Evolutionary conservation across 1,284 basidiomycete species (phyloP), one percentile per base, ranked within the genome.

Genomic region (Rhodotorula glutinis): DNA sequence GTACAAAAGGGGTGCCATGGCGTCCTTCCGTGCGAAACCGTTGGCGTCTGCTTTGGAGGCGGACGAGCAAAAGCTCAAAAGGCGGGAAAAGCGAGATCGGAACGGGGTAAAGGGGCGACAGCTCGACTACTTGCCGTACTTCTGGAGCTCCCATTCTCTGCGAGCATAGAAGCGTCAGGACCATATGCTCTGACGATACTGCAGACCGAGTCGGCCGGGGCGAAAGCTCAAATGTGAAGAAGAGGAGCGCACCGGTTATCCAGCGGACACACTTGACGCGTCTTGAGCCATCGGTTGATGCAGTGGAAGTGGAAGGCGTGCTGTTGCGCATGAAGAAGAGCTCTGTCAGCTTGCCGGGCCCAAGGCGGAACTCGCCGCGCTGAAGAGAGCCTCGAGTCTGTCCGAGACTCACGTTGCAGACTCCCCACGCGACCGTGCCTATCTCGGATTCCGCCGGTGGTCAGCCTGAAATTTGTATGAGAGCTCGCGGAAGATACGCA

Each of bases 251-350:
- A 76, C 75, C 90, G 86, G 81, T 99, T 99, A 81, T 98, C 96
- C 66, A 99, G 82, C 4, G 95, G 96, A 79, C 96, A 99, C 54
- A 98, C 96, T 80, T 98, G 96, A 74, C 96, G 86, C 25, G 96
- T 98, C 85, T 98, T 99, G 74, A 99, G 85, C 96, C 96, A 99
- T 60, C 96, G 88, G 27, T 94, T 96, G 78, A 99, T 99, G 81
- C 95, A 99, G 80, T 98, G 95, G 82, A 98, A 99, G 82, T 99
- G 95, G 85, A 99, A 99, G 8, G 95, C 95, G 79, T 99, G 95
- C 94, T 98, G 76, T 65, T 43, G 2, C 2, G 11, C 2, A 19
- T 23, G 33, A 2, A 2, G 14, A 10, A 40, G 10, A 5, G 5
- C 17, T 29, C 11, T 7, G 13, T 33, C 29, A 33, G 43, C 29